Evolutionary conservation across 305 asterid genomes (phyloP).

Genomic region (Striga hermonthica): DNA sequence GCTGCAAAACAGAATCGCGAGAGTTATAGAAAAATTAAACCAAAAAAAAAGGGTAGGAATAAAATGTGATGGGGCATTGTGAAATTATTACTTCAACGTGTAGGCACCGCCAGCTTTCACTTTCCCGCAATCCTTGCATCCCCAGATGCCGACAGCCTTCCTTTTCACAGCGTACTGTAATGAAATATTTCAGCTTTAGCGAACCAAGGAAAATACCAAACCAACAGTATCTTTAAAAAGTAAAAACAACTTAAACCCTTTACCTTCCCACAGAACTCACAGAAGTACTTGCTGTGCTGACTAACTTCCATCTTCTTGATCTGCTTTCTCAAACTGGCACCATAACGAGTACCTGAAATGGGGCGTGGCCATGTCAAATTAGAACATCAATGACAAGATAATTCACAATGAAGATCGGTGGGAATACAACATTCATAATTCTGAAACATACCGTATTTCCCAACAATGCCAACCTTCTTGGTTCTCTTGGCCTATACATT

Average conservation of each 20-base stretch:
- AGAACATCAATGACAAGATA: neutral
- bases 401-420: neutral
- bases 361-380: neutral
- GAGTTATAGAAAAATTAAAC: neutral
- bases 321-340: conserved; percentile 86
- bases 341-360: conserved; percentile 70
- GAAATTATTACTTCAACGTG: conserved; percentile 57
- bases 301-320: conserved; percentile 91
- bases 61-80: neutral
- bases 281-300: conserved; percentile 80
- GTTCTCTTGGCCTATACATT: conserved; percentile 59
- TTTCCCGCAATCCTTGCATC: conserved; percentile 88
- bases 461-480: conserved; percentile 66
- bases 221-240: too few species aligned
- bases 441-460: conserved; percentile 48
- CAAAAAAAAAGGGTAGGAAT: neutral
- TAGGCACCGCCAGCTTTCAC: conserved; percentile 92
- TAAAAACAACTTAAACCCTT: neutral
- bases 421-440: neutral
- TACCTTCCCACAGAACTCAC: conserved; percentile 93
- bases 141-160: conserved; percentile 86
- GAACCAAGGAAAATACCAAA: neutral
- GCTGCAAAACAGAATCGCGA: conserved; percentile 38
- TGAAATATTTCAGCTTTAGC: conserved; percentile 2
- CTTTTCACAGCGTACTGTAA: conserved; percentile 79